Conservation (phyloP, 345 rosid genomes). For the Nasturtium officinale region DNA sequence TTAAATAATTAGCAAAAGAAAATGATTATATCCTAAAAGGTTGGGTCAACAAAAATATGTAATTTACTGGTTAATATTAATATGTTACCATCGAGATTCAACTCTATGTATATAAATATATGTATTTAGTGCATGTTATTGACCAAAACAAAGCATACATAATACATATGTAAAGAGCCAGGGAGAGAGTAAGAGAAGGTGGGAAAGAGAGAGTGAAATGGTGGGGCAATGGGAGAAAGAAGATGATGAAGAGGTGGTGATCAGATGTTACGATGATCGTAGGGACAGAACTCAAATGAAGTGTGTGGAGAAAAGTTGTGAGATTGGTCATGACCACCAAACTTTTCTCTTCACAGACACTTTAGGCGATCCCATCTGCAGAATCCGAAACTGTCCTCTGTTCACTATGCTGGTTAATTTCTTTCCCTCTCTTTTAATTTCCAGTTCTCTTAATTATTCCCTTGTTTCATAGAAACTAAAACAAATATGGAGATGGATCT, state of each 20-base stretch:
- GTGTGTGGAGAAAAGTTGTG: slow-evolving; percentile 67
- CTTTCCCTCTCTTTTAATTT: not conserved
- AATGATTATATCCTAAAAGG: not conserved
- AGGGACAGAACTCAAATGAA: slow-evolving; percentile 57
- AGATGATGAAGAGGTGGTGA: slow-evolving; percentile 38
- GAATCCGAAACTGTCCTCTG: slow-evolving; percentile 72
- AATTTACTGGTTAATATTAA: not conserved
- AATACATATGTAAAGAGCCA: not conserved
- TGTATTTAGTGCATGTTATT: not conserved
- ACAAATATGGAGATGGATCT: not conserved
- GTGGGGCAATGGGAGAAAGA: slow-evolving; percentile 35
- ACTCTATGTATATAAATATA: too few relatives aligned
- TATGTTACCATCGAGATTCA: not conserved
- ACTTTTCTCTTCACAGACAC: slow-evolving; percentile 68
- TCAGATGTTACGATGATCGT: slow-evolving; percentile 61
- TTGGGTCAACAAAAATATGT: not conserved
- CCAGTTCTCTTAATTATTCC: not conserved
- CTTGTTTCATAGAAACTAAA: not conserved
- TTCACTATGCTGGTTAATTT: slow-evolving; percentile 67
- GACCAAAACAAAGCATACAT: not conserved
- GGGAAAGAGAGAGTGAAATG: slow-evolving; percentile 22
- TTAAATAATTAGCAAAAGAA: not conserved
- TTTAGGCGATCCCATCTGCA: slow-evolving; percentile 86
- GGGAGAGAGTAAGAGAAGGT: not conserved
- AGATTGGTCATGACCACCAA: slow-evolving; percentile 63